Percentiles rank a stretch among this genome's conserved stretches.
Evolutionary conservation across 208 protist genomes (phyloP).

Genomic region (Porcisia hertigi): DNA sequence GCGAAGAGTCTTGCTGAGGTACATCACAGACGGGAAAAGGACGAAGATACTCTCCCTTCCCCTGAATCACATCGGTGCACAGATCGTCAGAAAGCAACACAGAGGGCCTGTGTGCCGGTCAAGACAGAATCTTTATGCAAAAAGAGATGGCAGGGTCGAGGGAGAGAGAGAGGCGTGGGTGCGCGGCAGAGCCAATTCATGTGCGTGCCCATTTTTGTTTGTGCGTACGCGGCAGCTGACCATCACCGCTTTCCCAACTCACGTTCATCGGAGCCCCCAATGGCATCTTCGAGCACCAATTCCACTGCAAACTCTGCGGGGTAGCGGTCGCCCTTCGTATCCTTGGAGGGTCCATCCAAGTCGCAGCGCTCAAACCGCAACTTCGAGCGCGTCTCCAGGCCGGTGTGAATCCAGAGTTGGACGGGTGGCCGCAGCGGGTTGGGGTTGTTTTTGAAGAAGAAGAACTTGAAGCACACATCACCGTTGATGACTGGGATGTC

Average conservation of each 20-base stretch:
- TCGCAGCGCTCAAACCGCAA: slow-evolving; percentile 39
- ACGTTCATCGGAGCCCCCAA: slow-evolving; percentile 10
- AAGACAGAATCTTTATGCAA: too few species aligned
- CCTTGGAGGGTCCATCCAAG: slow-evolving; percentile 78
- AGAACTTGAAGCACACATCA: slow-evolving; percentile 74
- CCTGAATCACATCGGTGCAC: neutral
- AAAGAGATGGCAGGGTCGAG: too few species aligned
- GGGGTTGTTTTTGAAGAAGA: slow-evolving; percentile 65
- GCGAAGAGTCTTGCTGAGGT: neutral
- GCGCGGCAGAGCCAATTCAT: too few species aligned
- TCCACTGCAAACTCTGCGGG: slow-evolving; percentile 62
- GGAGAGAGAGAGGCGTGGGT: too few species aligned
- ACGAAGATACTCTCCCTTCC: neutral
- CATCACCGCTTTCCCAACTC: neutral
- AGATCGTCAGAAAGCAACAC: neutral
- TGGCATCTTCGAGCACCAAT: slow-evolving; percentile 36
- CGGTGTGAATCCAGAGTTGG: slow-evolving; percentile 81
- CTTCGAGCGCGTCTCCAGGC: slow-evolving; percentile 39
- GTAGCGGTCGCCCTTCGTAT: slow-evolving; percentile 65
- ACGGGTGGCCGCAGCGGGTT: slow-evolving; percentile 66
- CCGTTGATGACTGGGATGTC: slow-evolving; percentile 54
- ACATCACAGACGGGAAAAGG: neutral
- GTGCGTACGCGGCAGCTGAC: neutral
- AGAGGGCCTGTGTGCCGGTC: neutral
- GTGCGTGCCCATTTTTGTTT: too few species aligned